Evolutionary conservation across 495 filamentous ascomycete genomes (phyloP).

Genomic region (Penicillium coprophilum): DNA sequence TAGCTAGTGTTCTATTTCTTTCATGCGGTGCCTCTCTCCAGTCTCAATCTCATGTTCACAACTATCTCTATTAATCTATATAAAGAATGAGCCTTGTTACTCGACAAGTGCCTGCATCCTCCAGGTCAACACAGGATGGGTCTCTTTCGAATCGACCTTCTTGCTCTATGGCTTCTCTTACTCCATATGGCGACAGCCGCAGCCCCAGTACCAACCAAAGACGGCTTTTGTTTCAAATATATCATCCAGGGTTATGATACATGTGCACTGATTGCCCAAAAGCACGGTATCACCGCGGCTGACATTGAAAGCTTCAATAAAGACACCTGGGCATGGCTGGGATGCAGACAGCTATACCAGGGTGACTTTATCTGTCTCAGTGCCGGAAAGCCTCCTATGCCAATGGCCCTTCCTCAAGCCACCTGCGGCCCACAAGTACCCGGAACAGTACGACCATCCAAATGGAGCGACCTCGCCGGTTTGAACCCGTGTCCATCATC

Average conservation of each 20-base stretch:
- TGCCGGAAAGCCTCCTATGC: slow-evolving; percentile 14
- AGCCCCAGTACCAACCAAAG: not conserved
- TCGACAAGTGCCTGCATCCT: not conserved
- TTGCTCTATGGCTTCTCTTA: not conserved
- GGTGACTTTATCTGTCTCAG: slow-evolving; percentile 21
- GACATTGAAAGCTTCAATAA: slow-evolving; percentile 20
- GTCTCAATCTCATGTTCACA: not conserved
- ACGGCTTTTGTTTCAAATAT: slow-evolving; percentile 1
- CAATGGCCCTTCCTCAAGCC: slow-evolving; percentile 18
- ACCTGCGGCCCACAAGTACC: slow-evolving; percentile 26
- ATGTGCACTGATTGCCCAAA: slow-evolving; percentile 10
- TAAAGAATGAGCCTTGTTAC: slow-evolving; percentile 3
- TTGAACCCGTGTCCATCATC: slow-evolving; percentile 15
- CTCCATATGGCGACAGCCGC: not conserved
- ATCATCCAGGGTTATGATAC: slow-evolving; percentile 9
- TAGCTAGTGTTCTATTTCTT: not conserved
- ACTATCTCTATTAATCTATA: not conserved
- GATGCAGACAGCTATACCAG: slow-evolving; percentile 14
- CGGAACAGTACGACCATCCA: slow-evolving; percentile 15
- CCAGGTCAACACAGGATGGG: not conserved
- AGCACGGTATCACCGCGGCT: slow-evolving; percentile 9
- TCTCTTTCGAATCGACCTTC: not conserved
- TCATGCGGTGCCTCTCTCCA: not conserved
- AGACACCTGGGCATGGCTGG: slow-evolving; percentile 17
- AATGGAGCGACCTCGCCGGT: slow-evolving; percentile 10